These are phyloP conservation scores for Taiozyma sp. DNA, from an alignment of 1,139 yeast genomes.

Conservation along the genomic window DNA sequence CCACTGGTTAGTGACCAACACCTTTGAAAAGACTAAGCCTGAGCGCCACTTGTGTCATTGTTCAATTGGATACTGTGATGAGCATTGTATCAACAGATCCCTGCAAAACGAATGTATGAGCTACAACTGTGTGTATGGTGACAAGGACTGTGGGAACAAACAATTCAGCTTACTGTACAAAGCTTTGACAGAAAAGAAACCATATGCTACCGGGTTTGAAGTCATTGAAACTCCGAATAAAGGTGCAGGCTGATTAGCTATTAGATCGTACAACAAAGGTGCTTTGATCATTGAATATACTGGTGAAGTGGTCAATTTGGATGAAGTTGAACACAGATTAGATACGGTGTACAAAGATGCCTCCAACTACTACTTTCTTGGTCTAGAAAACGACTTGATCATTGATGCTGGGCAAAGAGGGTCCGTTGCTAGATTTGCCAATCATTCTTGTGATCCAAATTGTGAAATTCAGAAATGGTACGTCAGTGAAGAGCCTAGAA, in stretches of 20 bases:
- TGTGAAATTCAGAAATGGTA: slow-evolving; percentile 39
- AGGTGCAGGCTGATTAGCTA: slow-evolving; percentile 35
- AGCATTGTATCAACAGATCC: slow-evolving; percentile 27
- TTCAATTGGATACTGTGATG: slow-evolving; percentile 26
- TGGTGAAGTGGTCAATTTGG: slow-evolving; percentile 35
- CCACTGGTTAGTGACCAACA: slow-evolving; percentile 20
- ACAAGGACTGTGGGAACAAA: slow-evolving; percentile 34
- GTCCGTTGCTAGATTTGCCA: slow-evolving; percentile 38
- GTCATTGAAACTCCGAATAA: slow-evolving; percentile 27
- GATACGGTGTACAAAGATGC: slow-evolving; percentile 12
- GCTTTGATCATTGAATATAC: slow-evolving; percentile 40
- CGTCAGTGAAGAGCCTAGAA: slow-evolving; percentile 34
- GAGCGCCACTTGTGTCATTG: slow-evolving; percentile 25
- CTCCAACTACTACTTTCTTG: slow-evolving; percentile 30
- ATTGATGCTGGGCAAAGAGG: slow-evolving; percentile 37
- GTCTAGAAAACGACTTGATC: slow-evolving; percentile 32
- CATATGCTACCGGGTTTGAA: slow-evolving; percentile 30
- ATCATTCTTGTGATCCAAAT: slow-evolving; percentile 40
- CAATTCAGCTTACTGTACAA: slow-evolving; percentile 24
- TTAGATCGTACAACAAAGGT: slow-evolving; percentile 30
- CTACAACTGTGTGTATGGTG: slow-evolving; percentile 29
- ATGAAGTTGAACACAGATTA: slow-evolving; percentile 16
- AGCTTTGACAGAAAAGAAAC: slow-evolving; percentile 15
- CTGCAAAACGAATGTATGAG: slow-evolving; percentile 33
- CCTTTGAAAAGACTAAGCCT: slow-evolving; percentile 9